A percentile compares a stretch with the other conserved stretches of the same genome.
Evolutionary conservation across 192 early-diverging fungal genomes (phyloP).

Genomic region (Linderina pennispora): DNA sequence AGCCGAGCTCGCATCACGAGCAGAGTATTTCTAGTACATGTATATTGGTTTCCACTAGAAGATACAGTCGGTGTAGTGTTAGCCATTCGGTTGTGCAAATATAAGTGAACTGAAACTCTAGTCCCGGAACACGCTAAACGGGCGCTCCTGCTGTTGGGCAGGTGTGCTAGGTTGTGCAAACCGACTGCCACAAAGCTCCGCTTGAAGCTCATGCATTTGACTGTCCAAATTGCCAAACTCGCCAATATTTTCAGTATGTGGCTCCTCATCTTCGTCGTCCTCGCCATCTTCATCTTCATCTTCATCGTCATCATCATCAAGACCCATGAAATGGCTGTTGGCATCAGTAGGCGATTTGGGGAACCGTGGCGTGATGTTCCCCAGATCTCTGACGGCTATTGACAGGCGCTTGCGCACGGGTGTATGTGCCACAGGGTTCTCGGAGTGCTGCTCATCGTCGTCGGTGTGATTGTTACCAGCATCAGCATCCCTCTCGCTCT

Average conservation of each 20-base stretch:
- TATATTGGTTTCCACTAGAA: too few species aligned
- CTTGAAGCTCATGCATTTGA: constrained; percentile 39
- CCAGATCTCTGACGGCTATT: constrained; percentile 32
- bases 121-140: too few species aligned
- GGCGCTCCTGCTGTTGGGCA: too few species aligned
- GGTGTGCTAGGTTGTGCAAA: too few species aligned
- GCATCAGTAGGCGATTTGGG: constrained; percentile 6
- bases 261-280: constrained; percentile 30
- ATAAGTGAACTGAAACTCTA: too few species aligned
- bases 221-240: constrained; percentile 35
- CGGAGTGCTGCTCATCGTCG: background rate
- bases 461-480: too few species aligned
- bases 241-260: constrained; percentile 40
- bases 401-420: constrained; percentile 39
- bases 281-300: constrained; percentile 21
- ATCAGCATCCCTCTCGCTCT: too few species aligned
- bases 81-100: too few species aligned
- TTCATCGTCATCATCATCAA: constrained; percentile 31
- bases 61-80: too few species aligned
- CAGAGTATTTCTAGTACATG: too few species aligned
- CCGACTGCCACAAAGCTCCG: constrained; percentile 18
- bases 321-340: background rate
- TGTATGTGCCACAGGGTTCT: constrained; percentile 9
- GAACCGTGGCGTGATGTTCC: constrained; percentile 31
- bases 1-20: too few species aligned